Evolutionary conservation across 441 rosid genomes (phyloP).

Genomic region (Kokia cookei): DNA sequence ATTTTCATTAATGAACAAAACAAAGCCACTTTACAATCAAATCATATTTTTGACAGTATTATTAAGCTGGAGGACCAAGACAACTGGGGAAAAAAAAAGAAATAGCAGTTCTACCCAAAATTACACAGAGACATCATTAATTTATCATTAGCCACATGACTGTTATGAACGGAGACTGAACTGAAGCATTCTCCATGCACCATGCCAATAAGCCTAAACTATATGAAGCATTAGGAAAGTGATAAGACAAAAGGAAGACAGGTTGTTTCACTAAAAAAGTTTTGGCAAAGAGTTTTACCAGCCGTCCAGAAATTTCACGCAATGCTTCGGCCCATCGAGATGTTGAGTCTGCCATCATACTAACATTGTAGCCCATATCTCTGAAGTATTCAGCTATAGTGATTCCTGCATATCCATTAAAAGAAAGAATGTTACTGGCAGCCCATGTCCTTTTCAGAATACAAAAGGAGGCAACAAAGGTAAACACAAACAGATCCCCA

Average conservation of each 20-base stretch:
- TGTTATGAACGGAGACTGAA: not conserved
- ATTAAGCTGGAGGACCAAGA: not conserved
- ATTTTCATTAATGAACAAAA: not conserved
- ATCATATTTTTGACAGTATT: not conserved
- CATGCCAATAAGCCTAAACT: not conserved
- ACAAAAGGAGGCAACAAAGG: not conserved
- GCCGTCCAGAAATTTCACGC: constrained; percentile 99
- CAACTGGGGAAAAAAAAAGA: not conserved
- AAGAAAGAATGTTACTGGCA: not conserved
- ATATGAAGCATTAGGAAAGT: not conserved
- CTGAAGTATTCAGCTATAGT: constrained; percentile 98
- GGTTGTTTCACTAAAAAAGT: not conserved
- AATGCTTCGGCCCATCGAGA: constrained; percentile 99
- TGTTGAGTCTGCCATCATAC: constrained; percentile 99
- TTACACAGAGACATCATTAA: not conserved
- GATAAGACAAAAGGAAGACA: not conserved
- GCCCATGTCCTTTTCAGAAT: not conserved
- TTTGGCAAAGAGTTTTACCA: constrained; percentile 43
- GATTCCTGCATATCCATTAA: constrained; percentile 57
- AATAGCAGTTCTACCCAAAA: not conserved
- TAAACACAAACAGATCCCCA: not conserved
- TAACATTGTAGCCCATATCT: constrained; percentile 99
- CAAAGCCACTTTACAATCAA: not conserved
- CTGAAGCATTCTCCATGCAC: not conserved
- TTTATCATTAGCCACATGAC: not conserved